Conservation (phyloP, 306 rosid species). For the Senna siamea region DNA sequence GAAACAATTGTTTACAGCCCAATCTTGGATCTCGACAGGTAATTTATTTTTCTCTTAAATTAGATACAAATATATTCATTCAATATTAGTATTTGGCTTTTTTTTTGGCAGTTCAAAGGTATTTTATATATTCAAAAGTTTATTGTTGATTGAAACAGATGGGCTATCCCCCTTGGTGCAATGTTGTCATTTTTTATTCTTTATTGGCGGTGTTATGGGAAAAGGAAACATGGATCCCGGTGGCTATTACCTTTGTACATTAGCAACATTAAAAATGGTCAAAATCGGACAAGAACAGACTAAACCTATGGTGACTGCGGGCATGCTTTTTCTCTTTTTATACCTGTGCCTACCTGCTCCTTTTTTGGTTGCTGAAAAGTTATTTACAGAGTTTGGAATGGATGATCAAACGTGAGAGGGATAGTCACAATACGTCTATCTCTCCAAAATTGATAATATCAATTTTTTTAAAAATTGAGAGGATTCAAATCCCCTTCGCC, state of each 20-base stretch:
- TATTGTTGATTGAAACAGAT: slow-evolving; percentile 47
- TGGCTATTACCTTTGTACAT: slow-evolving; percentile 61
- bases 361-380: neutral
- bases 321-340: slow-evolving; percentile 39
- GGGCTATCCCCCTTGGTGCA: slow-evolving; percentile 63
- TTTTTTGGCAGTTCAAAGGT: too few relatives aligned
- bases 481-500: too few relatives aligned
- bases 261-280: slow-evolving; percentile 43
- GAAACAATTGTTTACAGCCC: slow-evolving; percentile 75
- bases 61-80: neutral
- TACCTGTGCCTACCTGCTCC: slow-evolving; percentile 30
- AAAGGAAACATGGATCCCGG: slow-evolving; percentile 52
- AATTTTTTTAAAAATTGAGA: too few relatives aligned
- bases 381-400: slow-evolving; percentile 35
- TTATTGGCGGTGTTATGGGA: slow-evolving; percentile 69
- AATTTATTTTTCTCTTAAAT: neutral
- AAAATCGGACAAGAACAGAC: slow-evolving; percentile 61
- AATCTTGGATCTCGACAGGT: slow-evolving; percentile 73
- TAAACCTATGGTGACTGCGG: slow-evolving; percentile 19
- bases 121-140: neutral
- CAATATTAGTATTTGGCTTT: neutral
- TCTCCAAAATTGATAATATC: too few relatives aligned
- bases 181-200: slow-evolving; percentile 43
- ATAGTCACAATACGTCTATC: too few relatives aligned
- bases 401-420: neutral